Evolutionary conservation across 2,329 filamentous ascomycete species (phyloP), one percentile per base, ranked within the genome.

Genomic region (Fusarium chaquense): DNA sequence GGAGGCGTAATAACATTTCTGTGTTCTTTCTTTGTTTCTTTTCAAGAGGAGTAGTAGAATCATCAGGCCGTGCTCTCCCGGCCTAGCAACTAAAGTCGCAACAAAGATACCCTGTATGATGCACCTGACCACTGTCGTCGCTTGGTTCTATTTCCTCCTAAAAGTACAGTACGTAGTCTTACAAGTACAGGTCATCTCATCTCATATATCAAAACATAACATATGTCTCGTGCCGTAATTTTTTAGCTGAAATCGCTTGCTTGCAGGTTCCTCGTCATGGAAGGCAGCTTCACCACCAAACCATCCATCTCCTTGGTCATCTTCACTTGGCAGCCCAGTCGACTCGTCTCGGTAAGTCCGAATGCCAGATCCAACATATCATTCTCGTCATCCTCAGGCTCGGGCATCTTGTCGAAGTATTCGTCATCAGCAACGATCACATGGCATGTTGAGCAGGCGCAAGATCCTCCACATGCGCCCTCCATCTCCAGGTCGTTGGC

Each of bases 401-500:
- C 91, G 72, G 89, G 86, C 84, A 94, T 93, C 81, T 87, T 89
- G 72, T 95, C 91, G 81, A 91, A 95, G 80, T 89, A 87, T 6
- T 87, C 87, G 45, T 92, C 88, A 75, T 91, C 89, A 62, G 88
- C 81, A 38, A 97, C 92, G 67, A 97, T 94, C 59, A 97, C 91
- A 81, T 97, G 94, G 83, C 94, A 97, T 8, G 94, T 97, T 60
- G 92, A 96, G 83, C 94, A 97, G 57, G 94, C 94, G 81, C 94
- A 97, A 35, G 93, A 96, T 24, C 94, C 96, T 72, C 96, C 96
- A 77, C 96, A 99, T 15, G 96, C 96, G 66, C 96, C 94, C 84
- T 99, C 96, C 95, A 99, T 98, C 80, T 99, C 96, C 43, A 99
- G 84, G 77, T 98, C 95, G 80, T 98, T 89, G 46, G 92, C 93